phyloP scores from a whole-genome alignment of 495 filamentous ascomycete species.

The Aspergillus bridgeri region DNA sequence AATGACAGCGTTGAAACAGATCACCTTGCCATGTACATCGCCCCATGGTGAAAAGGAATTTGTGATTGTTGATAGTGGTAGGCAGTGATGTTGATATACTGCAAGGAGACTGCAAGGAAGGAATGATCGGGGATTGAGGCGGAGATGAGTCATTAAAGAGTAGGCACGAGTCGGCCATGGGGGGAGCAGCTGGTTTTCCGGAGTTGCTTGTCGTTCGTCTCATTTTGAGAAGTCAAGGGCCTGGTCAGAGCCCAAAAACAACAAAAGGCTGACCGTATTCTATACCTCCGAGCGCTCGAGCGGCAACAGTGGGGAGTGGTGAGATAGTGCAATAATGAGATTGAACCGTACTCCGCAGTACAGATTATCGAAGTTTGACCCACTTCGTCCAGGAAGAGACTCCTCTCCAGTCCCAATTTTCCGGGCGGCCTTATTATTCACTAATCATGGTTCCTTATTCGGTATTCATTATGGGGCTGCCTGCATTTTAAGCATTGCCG shows the following conservation, averaged over 20 bases:
- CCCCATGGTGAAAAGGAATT: constrained; percentile 1
- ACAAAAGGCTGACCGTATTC: neutral
- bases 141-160: neutral
- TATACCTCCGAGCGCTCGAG: too few relatives aligned
- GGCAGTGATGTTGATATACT: neutral
- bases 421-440: too few relatives aligned
- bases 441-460: too few relatives aligned
- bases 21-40: neutral
- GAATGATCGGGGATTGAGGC: constrained; percentile 1
- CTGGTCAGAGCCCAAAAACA: neutral
- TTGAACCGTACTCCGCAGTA: too few relatives aligned
- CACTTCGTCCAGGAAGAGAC: too few relatives aligned
- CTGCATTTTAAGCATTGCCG: too few relatives aligned
- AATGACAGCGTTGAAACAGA: neutral
- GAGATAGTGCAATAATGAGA: too few relatives aligned
- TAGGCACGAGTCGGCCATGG: neutral
- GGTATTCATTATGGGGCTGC: too few relatives aligned
- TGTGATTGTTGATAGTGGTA: constrained; percentile 3
- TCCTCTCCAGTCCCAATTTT: too few relatives aligned
- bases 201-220: neutral
- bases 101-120: constrained; percentile 1
- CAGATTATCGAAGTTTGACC: too few relatives aligned
- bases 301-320: too few relatives aligned
- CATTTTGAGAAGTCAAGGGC: constrained; percentile 1
- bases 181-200: neutral